These are phyloP conservation scores for Cytospora chrysosperma DNA, from an alignment of 2,329 filamentous ascomycete genomes.

Conservation along the genomic window DNA sequence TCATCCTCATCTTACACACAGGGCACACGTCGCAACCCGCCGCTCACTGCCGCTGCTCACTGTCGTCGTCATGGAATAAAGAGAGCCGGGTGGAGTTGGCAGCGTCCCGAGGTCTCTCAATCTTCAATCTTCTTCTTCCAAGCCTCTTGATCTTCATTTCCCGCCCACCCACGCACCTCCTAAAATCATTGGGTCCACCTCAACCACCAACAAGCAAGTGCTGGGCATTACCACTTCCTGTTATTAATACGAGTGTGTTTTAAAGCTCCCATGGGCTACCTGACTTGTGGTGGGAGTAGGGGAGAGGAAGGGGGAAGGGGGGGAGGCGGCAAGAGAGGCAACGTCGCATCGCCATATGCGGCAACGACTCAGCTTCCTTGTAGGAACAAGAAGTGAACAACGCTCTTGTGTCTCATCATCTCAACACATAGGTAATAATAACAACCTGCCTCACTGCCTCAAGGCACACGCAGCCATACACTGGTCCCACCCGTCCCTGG, in stretches of 20 bases:
- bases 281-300: not conserved
- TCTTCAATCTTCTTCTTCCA: not conserved
- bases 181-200: constrained; percentile 4
- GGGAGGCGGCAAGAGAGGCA: not conserved
- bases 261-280: not conserved
- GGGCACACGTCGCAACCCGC: not conserved
- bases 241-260: constrained; percentile 3
- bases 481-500: too few species aligned
- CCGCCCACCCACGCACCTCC: not conserved
- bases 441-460: too few species aligned
- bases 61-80: constrained; percentile 6
- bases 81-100: constrained; percentile 14
- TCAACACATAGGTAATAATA: too few species aligned
- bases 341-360: not conserved
- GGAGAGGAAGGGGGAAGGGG: too few species aligned
- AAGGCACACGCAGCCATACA: too few species aligned
- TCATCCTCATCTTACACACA: constrained; percentile 6
- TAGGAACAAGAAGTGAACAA: too few species aligned
- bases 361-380: not conserved
- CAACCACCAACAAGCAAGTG: not conserved
- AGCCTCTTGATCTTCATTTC: constrained; percentile 9
- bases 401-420: too few species aligned
- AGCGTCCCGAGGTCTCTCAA: not conserved
- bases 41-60: too few species aligned
- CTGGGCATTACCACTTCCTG: constrained; percentile 1